Evolutionary conservation across 805 yeast genomes (phyloP).

Genomic region (Candida nitratophila): DNA sequence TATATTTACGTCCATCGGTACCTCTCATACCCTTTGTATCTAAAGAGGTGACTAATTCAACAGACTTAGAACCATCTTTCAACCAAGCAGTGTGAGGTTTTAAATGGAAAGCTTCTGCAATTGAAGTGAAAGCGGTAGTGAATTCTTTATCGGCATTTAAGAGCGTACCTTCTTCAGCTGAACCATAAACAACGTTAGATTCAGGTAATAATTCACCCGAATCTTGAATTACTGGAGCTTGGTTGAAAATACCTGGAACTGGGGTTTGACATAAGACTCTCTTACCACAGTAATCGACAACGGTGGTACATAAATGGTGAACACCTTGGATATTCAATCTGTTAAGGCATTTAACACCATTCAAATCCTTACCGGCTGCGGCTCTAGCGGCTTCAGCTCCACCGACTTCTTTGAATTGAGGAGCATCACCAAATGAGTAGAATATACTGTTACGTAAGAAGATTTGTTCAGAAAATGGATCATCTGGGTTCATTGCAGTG

Average conservation of each 20-base stretch:
- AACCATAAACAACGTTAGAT: slow-evolving; percentile 67
- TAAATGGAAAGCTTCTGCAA: slow-evolving; percentile 73
- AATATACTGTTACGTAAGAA: slow-evolving; percentile 79
- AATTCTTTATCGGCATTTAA: slow-evolving; percentile 48
- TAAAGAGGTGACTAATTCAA: slow-evolving; percentile 57
- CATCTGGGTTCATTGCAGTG: slow-evolving; percentile 74
- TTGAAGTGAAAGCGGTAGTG: slow-evolving; percentile 44
- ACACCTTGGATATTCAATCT: slow-evolving; percentile 56
- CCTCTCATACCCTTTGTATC: slow-evolving; percentile 85
- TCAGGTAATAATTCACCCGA: slow-evolving; percentile 30
- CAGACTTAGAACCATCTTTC: slow-evolving; percentile 33
- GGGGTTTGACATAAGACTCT: slow-evolving; percentile 91
- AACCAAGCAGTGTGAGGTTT: slow-evolving; percentile 57
- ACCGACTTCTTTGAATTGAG: slow-evolving; percentile 57
- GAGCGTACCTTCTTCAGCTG: slow-evolving; percentile 48
- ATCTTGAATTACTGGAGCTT: slow-evolving; percentile 31
- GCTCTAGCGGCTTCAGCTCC: slow-evolving; percentile 84
- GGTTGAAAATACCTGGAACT: slow-evolving; percentile 81
- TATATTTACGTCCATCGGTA: slow-evolving; percentile 75
- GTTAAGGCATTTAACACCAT: slow-evolving; percentile 63
- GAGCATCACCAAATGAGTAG: slow-evolving; percentile 72
- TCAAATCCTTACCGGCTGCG: slow-evolving; percentile 71
- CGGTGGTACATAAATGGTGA: slow-evolving; percentile 69
- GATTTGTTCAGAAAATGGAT: slow-evolving; percentile 52
- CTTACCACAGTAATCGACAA: slow-evolving; percentile 85